These are phyloP conservation scores for Rugonectria rugulosa DNA, from an alignment of 2,329 filamentous ascomycete species.

Conservation along the genomic window DNA sequence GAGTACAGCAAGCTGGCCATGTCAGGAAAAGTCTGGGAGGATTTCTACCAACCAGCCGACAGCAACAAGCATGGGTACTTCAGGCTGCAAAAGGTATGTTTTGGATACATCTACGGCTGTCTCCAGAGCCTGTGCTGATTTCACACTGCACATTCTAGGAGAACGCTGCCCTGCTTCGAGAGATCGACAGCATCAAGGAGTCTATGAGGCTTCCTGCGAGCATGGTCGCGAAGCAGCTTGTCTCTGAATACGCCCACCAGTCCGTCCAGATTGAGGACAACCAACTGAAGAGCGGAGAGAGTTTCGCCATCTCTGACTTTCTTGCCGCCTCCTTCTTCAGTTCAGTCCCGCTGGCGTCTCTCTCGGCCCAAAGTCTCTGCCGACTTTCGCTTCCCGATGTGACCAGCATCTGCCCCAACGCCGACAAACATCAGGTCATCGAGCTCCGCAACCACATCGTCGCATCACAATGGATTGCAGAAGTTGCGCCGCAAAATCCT, in stretches of 20 bases:
- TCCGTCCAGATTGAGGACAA: slow-evolving; percentile 17
- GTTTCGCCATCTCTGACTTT: not conserved
- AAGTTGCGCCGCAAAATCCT: not conserved
- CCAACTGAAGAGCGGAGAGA: not conserved
- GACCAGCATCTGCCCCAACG: not conserved
- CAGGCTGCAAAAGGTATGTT: not conserved
- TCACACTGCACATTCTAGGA: not conserved
- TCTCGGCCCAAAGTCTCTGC: not conserved
- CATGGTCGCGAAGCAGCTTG: not conserved
- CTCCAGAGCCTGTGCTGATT: not conserved
- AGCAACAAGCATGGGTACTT: not conserved
- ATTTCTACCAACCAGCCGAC: not conserved
- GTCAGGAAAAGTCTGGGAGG: slow-evolving; percentile 9
- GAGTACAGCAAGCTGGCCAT: not conserved
- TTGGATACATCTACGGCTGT: too few species aligned
- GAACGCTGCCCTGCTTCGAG: not conserved
- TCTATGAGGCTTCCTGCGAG: not conserved
- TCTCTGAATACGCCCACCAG: slow-evolving; percentile 8
- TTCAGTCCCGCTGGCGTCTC: too few species aligned
- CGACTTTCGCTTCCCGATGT: not conserved
- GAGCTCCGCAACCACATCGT: slow-evolving; percentile 12
- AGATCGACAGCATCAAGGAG: slow-evolving; percentile 1
- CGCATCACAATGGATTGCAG: slow-evolving; percentile 6
- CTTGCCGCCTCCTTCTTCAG: not conserved
- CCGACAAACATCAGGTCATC: not conserved